These are phyloP conservation scores for Inonotus hispidus DNA, from an alignment of 1,284 basidiomycete genomes.

Conservation along the genomic window DNA sequence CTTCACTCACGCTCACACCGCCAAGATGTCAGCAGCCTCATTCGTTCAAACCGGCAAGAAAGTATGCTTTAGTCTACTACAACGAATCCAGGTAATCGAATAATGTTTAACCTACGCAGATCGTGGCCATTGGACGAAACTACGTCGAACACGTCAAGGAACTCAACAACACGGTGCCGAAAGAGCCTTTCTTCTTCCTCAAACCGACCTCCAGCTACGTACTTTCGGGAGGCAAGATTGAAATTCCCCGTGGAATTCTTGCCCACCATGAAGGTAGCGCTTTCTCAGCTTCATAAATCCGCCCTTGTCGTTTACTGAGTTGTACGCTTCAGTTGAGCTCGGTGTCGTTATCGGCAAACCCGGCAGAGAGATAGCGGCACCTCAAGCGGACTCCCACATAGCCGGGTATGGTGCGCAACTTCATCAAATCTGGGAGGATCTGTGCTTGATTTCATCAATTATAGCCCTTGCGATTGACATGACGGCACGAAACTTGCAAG, in stretches of 20 bases:
- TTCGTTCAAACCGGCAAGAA: conserved; percentile 15
- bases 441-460: not conserved
- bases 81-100: not conserved
- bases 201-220: conserved; percentile 94
- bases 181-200: conserved; percentile 97
- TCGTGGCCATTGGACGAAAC: conserved; percentile 87
- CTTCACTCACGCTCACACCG: not conserved
- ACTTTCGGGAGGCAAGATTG: conserved; percentile 68
- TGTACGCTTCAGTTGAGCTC: conserved; percentile 74
- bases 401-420: conserved; percentile 79
- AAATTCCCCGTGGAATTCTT: conserved; percentile 81
- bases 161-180: conserved; percentile 84
- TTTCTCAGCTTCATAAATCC: not conserved
- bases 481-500: conserved; percentile 95
- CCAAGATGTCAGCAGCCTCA: conserved; percentile 13
- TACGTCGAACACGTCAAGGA: conserved; percentile 88
- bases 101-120: conserved; percentile 39
- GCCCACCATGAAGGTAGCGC: conserved; percentile 86
- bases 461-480: conserved; percentile 90
- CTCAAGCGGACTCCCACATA: conserved; percentile 72
- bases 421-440: not conserved
- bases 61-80: not conserved
- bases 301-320: not conserved
- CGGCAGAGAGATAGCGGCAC: conserved; percentile 75
- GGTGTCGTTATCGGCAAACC: conserved; percentile 90